Conservation (phyloP, 768 basidiomycete species). For the Glaciozyma martinii region DNA sequence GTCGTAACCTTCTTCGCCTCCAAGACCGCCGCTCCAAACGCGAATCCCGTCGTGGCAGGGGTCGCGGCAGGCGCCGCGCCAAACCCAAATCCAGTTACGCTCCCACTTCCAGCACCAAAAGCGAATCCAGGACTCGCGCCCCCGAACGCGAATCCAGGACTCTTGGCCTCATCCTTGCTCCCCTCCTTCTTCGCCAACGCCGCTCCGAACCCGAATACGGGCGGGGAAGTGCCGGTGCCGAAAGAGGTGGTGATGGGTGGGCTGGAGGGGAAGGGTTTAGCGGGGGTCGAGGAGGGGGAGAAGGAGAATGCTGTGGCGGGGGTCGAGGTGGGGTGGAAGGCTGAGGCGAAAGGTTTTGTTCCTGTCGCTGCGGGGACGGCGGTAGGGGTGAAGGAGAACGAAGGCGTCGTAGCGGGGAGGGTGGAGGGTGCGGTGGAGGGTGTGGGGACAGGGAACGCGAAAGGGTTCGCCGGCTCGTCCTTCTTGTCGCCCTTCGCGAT, state of each 20-base stretch:
- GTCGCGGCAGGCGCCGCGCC: not conserved
- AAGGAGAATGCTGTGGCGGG: not conserved
- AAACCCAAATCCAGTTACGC: conserved; percentile 20
- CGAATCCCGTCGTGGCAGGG: not conserved
- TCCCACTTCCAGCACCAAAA: not conserved
- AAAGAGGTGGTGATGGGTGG: conserved; percentile 29
- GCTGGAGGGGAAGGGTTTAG: not conserved
- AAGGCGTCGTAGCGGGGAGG: not conserved
- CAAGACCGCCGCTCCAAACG: not conserved
- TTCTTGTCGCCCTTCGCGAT: conserved; percentile 37
- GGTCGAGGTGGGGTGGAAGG: conserved; percentile 6
- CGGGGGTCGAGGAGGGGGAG: conserved; percentile 5
- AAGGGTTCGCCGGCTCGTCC: conserved; percentile 27
- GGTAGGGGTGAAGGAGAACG: not conserved
- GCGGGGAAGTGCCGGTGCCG: conserved; percentile 16
- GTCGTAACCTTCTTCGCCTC: not conserved
- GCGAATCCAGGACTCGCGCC: not conserved
- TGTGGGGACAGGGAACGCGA: not conserved
- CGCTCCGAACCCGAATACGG: conserved; percentile 26
- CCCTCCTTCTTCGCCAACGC: conserved; percentile 16
- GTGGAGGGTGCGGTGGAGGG: not conserved
- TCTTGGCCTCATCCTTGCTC: not conserved
- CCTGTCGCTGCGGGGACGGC: too few relatives aligned
- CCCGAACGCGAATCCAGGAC: conserved; percentile 12
- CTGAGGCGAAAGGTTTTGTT: too few relatives aligned